phyloP scores from a whole-genome alignment of 2,329 filamentous ascomycete genomes.

The Fusarium buharicum region DNA sequence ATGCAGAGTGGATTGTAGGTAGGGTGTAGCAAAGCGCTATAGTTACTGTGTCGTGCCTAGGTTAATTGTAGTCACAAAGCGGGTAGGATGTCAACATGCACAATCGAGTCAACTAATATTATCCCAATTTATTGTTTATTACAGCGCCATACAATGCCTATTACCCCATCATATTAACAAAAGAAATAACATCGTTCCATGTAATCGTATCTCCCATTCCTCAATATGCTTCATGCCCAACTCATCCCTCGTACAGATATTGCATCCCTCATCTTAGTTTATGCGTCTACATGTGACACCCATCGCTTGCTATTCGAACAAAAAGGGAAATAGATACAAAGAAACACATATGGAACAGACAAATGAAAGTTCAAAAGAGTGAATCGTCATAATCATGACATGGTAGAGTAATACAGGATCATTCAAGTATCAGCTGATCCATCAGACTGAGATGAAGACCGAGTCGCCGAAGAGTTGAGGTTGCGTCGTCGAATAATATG shows the following conservation, averaged over 20 bases:
- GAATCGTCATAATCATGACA: slow-evolving; percentile 18
- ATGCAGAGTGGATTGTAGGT: too few species aligned
- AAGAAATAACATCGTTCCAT: background rate
- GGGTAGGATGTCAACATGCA: too few species aligned
- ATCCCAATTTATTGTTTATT: slow-evolving; percentile 6
- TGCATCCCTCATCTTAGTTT: slow-evolving; percentile 34
- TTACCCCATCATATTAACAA: slow-evolving; percentile 12
- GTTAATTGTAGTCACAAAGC: too few species aligned
- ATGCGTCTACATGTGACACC: slow-evolving; percentile 19
- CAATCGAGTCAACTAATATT: too few species aligned
- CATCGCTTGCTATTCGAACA: slow-evolving; percentile 20
- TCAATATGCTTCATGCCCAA: background rate
- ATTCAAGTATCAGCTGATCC: slow-evolving; percentile 34
- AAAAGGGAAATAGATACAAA: background rate
- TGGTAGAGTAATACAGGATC: slow-evolving; percentile 9
- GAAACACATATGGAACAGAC: background rate
- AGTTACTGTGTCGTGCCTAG: too few species aligned
- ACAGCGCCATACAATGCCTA: slow-evolving; percentile 2
- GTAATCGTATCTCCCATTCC: background rate
- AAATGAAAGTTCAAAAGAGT: slow-evolving; percentile 23
- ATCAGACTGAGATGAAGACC: slow-evolving; percentile 37
- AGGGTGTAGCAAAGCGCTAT: too few species aligned
- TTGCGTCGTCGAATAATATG: slow-evolving; percentile 36
- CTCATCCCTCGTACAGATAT: slow-evolving; percentile 32
- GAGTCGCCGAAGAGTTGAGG: slow-evolving; percentile 28